Evolutionary conservation across 75 land plant genomes (phyloP), one percentile per base, ranked within the genome.

Genomic region (Cunninghamia lanceolata): DNA sequence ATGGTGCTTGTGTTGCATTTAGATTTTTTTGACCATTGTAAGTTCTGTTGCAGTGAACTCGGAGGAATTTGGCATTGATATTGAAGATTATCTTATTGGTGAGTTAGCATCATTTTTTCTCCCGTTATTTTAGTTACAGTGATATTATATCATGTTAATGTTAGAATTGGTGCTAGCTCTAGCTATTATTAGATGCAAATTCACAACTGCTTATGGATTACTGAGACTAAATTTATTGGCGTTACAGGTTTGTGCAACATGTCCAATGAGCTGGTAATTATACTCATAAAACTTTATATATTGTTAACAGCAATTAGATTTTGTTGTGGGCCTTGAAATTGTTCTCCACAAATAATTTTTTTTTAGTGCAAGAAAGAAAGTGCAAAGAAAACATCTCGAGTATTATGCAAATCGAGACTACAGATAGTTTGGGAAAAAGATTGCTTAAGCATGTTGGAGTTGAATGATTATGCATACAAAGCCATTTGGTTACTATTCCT

Each of bases 21-120:
- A 42, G 14, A 38, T 53, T 87, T 76, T 9, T 47, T 35, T 77
- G 78, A 82, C 80, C 59, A 1, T 34, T 39, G 8, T 30, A 8
- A 40, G 36, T 85, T 47, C 30, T 32, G 30, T 43, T 16, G 90
- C 92, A 96, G 99, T 96, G 88, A 88, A 92, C 34, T 3, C 87
- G 38, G 86, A 92, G 9, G 94, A 92, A 39, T 95, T 96, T 88
- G 89, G 91, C 39, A 87, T 96, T 63, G 99, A 96, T 79, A 47
- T 95, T 85, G 99, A 96, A 89, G 99, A 96, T 80, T 96, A 96
- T 87, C 96, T 96, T 39, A 86, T 93, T 82, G 99, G 99, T 95
- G 42, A 88, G 95, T 88, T 28, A 39, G n/a, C 16, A 54, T 46
- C 19, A 19, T 50, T 77, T 46, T 28, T 32, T 40, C 9, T 25